phyloP scores from a whole-genome alignment of 2,329 filamentous ascomycete species.

The Aspergillus viridinutans region DNA sequence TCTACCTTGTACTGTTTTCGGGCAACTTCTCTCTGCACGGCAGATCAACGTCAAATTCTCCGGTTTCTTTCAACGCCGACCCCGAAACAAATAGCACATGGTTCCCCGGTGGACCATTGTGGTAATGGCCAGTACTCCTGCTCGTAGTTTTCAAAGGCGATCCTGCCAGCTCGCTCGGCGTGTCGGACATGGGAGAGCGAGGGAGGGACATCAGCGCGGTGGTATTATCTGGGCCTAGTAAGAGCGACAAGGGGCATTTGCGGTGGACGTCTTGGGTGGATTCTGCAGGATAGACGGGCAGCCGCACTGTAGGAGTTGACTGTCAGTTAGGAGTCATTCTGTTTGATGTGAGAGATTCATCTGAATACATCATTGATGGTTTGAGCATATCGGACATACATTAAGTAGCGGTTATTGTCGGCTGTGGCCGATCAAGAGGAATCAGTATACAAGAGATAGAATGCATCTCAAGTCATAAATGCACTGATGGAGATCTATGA shows the following conservation, averaged over 20 bases:
- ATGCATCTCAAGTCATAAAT: not conserved
- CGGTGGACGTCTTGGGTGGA: conserved; percentile 40
- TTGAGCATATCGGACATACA: not conserved
- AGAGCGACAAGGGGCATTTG: conserved; percentile 49
- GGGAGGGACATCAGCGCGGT: conserved; percentile 47
- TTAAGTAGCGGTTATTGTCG: not conserved
- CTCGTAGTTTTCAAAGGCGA: conserved; percentile 35
- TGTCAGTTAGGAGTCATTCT: conserved; percentile 25
- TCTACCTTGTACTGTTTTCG: no score
- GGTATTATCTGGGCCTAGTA: conserved; percentile 49
- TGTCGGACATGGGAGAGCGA: conserved; percentile 48
- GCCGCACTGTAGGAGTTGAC: conserved; percentile 41
- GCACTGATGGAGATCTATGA: no score
- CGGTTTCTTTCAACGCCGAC: no score
- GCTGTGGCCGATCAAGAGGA: no score
- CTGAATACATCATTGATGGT: no score
- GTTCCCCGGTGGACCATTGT: no score
- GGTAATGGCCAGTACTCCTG: conserved; percentile 33
- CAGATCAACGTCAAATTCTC: conserved; percentile 52
- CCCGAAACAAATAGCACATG: no score
- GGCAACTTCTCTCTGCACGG: conserved; percentile 47
- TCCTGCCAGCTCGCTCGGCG: conserved; percentile 48
- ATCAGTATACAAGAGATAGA: not conserved
- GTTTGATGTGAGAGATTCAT: no score
- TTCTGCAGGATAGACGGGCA: conserved; percentile 42